Evolutionary conservation across 2,329 filamentous ascomycete genomes (phyloP).

Genomic region (Epicoccum nigrum): DNA sequence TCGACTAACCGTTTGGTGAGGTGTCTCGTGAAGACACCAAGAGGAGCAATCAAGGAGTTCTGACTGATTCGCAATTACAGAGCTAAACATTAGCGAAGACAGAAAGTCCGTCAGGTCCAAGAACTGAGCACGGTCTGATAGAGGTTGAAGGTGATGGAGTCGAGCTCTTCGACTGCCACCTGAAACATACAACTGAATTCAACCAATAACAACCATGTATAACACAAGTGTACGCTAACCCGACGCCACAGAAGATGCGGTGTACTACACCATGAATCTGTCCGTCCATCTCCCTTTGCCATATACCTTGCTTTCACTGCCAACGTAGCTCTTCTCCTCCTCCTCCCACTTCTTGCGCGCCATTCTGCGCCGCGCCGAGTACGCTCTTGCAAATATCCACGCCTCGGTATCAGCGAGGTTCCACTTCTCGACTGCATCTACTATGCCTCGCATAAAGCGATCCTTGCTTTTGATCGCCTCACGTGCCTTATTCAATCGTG

Average conservation of each 20-base stretch:
- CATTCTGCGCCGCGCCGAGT: constrained; percentile 64
- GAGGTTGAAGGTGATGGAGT: too few relatives aligned
- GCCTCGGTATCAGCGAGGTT: constrained; percentile 75
- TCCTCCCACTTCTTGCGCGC: constrained; percentile 74
- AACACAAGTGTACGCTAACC: too few relatives aligned
- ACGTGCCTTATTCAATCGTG: constrained; percentile 61
- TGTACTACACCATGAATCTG: constrained; percentile 1
- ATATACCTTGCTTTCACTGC: constrained; percentile 54
- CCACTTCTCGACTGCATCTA: constrained; percentile 56
- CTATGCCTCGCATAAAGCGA: constrained; percentile 35
- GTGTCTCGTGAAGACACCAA: background rate
- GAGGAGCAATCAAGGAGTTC: too few relatives aligned
- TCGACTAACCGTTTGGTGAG: background rate
- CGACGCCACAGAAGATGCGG: too few relatives aligned
- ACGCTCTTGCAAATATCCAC: constrained; percentile 76
- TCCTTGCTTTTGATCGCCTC: constrained; percentile 46
- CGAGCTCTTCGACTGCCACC: too few relatives aligned
- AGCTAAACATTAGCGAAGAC: too few relatives aligned
- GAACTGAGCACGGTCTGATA: too few relatives aligned
- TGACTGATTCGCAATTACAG: too few relatives aligned
- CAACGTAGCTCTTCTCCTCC: constrained; percentile 69
- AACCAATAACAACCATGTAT: too few relatives aligned
- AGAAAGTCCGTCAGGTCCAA: too few relatives aligned
- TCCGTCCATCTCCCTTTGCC: constrained; percentile 14
- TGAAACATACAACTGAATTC: too few relatives aligned